phyloP scores from a whole-genome alignment of 1,284 basidiomycete genomes.

The Ustilago tritici region DNA sequence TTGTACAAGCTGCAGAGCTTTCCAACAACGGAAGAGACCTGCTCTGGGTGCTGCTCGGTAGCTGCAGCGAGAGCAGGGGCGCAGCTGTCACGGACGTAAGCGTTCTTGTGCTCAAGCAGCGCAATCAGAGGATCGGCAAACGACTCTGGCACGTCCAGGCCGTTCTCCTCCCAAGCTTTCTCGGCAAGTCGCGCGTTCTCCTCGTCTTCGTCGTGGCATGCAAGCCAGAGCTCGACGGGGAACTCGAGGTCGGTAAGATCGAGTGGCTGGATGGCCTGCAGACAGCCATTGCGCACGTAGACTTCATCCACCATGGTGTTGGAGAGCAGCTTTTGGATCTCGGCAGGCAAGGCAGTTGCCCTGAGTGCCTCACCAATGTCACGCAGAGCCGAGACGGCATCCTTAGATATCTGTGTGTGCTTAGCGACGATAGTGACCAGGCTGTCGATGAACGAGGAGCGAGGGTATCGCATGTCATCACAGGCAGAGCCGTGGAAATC shows the following conservation, averaged over 20 bases:
- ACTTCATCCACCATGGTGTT: conserved; percentile 89
- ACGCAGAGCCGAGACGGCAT: conserved; percentile 84
- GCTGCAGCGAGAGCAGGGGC: conserved; percentile 83
- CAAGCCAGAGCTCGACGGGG: conserved; percentile 88
- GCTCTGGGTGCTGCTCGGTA: conserved; percentile 80
- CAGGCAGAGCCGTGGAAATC: conserved; percentile 88
- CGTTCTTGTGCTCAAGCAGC: conserved; percentile 83
- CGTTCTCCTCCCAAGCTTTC: conserved; percentile 95
- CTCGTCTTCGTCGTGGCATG: conserved; percentile 90
- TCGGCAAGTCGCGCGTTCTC: conserved; percentile 86
- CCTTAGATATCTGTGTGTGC: conserved; percentile 86
- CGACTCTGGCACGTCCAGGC: conserved; percentile 83
- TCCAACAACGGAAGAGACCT: conserved; percentile 73
- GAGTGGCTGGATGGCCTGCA: conserved; percentile 92
- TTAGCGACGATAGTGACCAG: conserved; percentile 81
- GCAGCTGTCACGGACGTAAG: conserved; percentile 82
- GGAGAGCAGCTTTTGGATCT: conserved; percentile 73
- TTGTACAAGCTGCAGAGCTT: conserved; percentile 81
- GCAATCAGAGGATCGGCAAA: conserved; percentile 78
- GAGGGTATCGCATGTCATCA: conserved; percentile 71
- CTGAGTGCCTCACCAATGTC: conserved; percentile 86
- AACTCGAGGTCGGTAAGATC: conserved; percentile 95
- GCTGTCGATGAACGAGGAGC: conserved; percentile 74
- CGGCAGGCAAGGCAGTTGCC: conserved; percentile 67
- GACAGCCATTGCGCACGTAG: conserved; percentile 86